A percentile compares a stretch with the other conserved stretches of the same genome.
Conservation (phyloP, 1,139 yeast species). For the Lodderomyces orthopsilosis region DNA sequence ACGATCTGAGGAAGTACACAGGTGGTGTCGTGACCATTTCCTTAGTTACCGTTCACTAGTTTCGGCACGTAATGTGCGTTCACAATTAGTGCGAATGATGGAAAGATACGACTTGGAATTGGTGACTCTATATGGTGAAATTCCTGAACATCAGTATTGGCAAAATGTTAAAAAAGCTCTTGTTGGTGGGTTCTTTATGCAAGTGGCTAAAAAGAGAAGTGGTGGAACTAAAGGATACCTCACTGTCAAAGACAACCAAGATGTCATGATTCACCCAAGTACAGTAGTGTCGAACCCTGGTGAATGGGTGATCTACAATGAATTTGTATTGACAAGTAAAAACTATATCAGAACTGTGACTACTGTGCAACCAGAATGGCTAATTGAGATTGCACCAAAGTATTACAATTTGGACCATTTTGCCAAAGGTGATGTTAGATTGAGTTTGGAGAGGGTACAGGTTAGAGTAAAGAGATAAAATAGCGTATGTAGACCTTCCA, state of each 20-base stretch:
- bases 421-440: conserved; percentile 77
- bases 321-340: conserved; percentile 88
- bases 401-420: conserved; percentile 76
- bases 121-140: conserved; percentile 67
- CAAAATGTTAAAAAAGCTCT: conserved; percentile 83
- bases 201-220: conserved; percentile 85
- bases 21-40: conserved; percentile 93
- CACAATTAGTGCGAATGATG: conserved; percentile 83
- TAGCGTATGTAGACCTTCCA: too few species aligned
- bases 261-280: conserved; percentile 89
- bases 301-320: conserved; percentile 94
- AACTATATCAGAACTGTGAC: conserved; percentile 95
- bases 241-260: conserved; percentile 94
- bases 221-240: conserved; percentile 71
- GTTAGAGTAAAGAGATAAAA: conserved; percentile 32
- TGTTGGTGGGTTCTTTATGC: conserved; percentile 96
- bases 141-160: conserved; percentile 63
- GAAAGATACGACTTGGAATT: conserved; percentile 73
- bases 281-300: conserved; percentile 82
- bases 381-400: conserved; percentile 80
- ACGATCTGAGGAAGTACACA: conserved; percentile 65
- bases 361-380: conserved; percentile 89
- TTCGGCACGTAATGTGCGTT: conserved; percentile 81
- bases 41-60: conserved; percentile 78
- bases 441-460: conserved; percentile 70